Conservation (phyloP, 257 asterid species). For the Lycium barbarum region DNA sequence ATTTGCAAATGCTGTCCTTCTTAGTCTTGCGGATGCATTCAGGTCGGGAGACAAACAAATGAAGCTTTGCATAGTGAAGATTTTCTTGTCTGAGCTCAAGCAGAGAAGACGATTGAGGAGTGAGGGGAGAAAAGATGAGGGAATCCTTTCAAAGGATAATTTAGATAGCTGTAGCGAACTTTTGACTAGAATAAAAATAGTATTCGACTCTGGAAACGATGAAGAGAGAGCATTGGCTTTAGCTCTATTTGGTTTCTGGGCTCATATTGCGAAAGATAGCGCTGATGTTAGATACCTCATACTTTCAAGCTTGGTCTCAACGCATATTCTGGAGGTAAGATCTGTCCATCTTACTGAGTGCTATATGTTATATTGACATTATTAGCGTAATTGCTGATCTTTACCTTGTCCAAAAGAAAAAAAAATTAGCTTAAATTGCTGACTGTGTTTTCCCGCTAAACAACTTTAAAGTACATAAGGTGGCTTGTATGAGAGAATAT, state of each 20-base stretch:
- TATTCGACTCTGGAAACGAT: slow-evolving; percentile 71
- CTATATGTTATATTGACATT: not conserved
- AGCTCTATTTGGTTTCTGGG: slow-evolving; percentile 85
- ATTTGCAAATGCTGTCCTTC: slow-evolving; percentile 72
- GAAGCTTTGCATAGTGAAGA: slow-evolving; percentile 56
- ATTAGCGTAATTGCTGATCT: not conserved
- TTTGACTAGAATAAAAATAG: slow-evolving; percentile 77
- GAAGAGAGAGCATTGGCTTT: slow-evolving; percentile 73
- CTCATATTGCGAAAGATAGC: slow-evolving; percentile 59
- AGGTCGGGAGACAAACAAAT: slow-evolving; percentile 60
- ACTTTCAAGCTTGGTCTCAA: slow-evolving; percentile 71
- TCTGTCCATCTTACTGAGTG: not conserved
- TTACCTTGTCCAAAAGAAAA: too few species aligned
- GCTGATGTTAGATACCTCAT: slow-evolving; percentile 64
- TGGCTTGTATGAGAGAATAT: not conserved
- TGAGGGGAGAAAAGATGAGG: slow-evolving; percentile 33
- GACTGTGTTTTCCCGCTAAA: not conserved
- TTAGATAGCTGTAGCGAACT: slow-evolving; percentile 70
- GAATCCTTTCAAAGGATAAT: slow-evolving; percentile 56
- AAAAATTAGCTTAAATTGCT: not conserved
- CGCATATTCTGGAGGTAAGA: slow-evolving; percentile 60
- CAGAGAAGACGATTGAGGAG: slow-evolving; percentile 37
- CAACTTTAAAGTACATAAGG: not conserved
- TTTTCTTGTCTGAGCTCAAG: slow-evolving; percentile 54
- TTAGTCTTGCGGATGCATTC: slow-evolving; percentile 79